Percentiles rank a stretch among this genome's conserved stretches.
Conservation (phyloP, 2,329 filamentous ascomycete genomes). For the Cryphonectria nitschkei region DNA sequence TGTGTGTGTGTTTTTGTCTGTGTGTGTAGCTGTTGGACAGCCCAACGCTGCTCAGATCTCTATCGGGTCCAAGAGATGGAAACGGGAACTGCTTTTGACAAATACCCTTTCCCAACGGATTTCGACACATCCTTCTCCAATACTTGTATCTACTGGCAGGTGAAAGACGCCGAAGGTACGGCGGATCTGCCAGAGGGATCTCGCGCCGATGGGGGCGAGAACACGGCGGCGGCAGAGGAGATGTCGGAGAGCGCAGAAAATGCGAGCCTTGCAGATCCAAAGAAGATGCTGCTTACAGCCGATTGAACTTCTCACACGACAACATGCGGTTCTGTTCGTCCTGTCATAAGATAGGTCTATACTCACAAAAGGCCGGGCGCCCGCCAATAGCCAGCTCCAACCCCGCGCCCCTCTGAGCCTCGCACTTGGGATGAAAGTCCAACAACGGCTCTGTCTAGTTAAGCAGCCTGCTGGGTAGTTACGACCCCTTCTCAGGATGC, state of each 20-base stretch:
- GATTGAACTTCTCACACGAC: neutral
- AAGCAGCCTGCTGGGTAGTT: neutral
- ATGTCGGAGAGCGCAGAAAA: neutral
- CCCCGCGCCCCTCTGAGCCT: neutral
- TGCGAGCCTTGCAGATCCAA: neutral
- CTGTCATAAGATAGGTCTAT: neutral
- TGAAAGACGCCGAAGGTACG: neutral
- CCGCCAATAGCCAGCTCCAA: neutral
- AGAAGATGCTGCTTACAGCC: neutral
- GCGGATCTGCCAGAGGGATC: neutral
- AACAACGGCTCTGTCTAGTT: neutral
- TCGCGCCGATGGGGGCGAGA: too few species aligned
- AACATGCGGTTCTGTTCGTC: neutral
- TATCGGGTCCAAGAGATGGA: slow-evolving; percentile 41
- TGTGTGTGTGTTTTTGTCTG: neutral
- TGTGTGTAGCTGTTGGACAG: neutral
- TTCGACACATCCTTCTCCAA: slow-evolving; percentile 44
- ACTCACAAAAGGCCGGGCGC: neutral
- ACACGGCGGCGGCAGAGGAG: neutral
- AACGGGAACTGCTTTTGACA: slow-evolving; percentile 36
- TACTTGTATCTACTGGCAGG: slow-evolving; percentile 46
- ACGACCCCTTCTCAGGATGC: neutral
- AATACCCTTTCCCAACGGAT: slow-evolving; percentile 45
- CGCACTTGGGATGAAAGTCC: neutral
- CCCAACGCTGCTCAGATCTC: slow-evolving; percentile 34